A percentile compares a stretch with the other conserved stretches of the same genome.
These are phyloP conservation scores for Incumbomyces lentus DNA, from an alignment of 2,329 filamentous ascomycete species.

Conservation along the genomic window DNA sequence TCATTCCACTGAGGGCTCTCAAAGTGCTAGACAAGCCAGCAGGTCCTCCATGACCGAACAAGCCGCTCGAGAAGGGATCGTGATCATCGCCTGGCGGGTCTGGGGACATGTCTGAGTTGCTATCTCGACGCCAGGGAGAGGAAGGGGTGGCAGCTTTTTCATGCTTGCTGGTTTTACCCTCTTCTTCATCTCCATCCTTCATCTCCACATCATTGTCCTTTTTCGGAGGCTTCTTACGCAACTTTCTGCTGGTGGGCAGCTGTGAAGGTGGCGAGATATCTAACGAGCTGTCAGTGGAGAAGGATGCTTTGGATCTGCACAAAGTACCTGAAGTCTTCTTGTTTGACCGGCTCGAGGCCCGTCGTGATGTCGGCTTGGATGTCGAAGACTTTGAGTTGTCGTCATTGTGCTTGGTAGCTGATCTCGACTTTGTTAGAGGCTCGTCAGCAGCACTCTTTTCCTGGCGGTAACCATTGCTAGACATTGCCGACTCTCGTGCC, in stretches of 20 bases:
- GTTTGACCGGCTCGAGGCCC: slow-evolving; percentile 57
- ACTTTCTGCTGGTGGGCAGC: slow-evolving; percentile 29
- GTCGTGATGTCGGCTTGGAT: slow-evolving; percentile 54
- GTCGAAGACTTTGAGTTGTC: slow-evolving; percentile 46
- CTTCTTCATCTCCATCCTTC: slow-evolving; percentile 53
- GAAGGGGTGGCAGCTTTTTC: slow-evolving; percentile 37
- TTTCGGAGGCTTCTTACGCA: slow-evolving; percentile 45
- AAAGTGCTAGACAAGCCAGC: slow-evolving; percentile 68
- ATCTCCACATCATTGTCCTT: slow-evolving; percentile 58
- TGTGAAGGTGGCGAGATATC: slow-evolving; percentile 4
- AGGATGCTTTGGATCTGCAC: slow-evolving; percentile 9
- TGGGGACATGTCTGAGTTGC: slow-evolving; percentile 34
- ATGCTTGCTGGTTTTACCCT: slow-evolving; percentile 32
- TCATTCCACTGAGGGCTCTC: slow-evolving; percentile 80
- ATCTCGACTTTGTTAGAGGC: slow-evolving; percentile 33
- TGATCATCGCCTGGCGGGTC: slow-evolving; percentile 47
- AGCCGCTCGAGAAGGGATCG: slow-evolving; percentile 49
- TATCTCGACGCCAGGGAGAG: slow-evolving; percentile 37
- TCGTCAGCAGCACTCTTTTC: slow-evolving; percentile 12
- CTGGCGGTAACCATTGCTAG: slow-evolving; percentile 14
- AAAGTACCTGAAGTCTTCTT: slow-evolving; percentile 50
- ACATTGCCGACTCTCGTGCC: slow-evolving; percentile 26
- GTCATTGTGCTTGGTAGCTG: slow-evolving; percentile 54
- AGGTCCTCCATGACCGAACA: slow-evolving; percentile 56
- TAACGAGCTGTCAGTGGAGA: slow-evolving; percentile 1